Evolutionary conservation across 148 eudicot genomes (phyloP), one percentile per base, ranked within the genome.

Genomic region (Beta vulgaris): DNA sequence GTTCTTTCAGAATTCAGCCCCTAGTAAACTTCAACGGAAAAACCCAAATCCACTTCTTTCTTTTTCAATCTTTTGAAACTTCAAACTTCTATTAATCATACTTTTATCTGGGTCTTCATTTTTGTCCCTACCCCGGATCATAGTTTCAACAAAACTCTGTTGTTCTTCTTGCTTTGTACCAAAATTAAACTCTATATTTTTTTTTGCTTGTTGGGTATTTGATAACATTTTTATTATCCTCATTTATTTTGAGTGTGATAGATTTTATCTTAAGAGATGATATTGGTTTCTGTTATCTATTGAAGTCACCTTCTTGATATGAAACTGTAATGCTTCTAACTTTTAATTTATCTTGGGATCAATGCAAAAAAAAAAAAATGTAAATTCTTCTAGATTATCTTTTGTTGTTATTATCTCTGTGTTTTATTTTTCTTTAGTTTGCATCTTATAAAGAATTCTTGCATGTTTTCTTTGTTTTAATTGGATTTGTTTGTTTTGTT

Each of bases 251-350:
- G 59, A 23, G 44, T 34, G 54, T 42, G 53, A 77, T 73, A 80
- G 81, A 72, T 68, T 76, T 86, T 70, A n/a, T 35, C 73, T 25
- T 68, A 73, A 53, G 59, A 72, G 68, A 76, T 81, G 69, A 66
- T 75, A 74, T 74, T 69, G 59, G 60, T 35, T 75, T 64, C 81
- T 76, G 77, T 73, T 77, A 23, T 81, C 84, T 40, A 42, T 63
- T 73, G 49, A 80, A 83, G 79, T 72, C 61, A 57, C 83, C 74
- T 81, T 83, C 71, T 77, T 51, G 57, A 9, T 26, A 44, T 76
- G 43, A 67, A 6, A 48, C 73, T 73, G 43, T 32, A 42, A 53
- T 67, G 29, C 36, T 58, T 77, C 58, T 54, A 71, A 71, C 37
- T 35, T 18, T 19, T 69, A 48, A 13, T 32, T 31, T 48, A 7